Conservation (phyloP, 1,139 yeast species). For the Saccharomyces hybrid region DNA sequence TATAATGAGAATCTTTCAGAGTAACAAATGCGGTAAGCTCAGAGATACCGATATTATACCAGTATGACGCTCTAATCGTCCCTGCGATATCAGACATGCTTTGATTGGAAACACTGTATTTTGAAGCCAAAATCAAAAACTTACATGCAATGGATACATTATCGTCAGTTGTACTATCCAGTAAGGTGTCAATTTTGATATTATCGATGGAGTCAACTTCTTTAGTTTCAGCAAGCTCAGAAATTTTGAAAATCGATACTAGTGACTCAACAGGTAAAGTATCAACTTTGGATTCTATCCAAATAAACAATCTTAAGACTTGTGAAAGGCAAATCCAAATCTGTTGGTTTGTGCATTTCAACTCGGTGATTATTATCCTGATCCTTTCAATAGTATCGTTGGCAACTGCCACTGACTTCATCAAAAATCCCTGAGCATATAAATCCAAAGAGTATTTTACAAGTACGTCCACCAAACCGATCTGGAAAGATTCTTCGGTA, state of each 20-base stretch:
- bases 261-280: constrained; percentile 41
- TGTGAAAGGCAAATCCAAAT: constrained; percentile 50
- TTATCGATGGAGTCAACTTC: constrained; percentile 22
- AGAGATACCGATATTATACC: constrained; percentile 66
- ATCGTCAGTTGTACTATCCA: constrained; percentile 18
- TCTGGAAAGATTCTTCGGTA: constrained; percentile 48
- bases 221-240: constrained; percentile 9
- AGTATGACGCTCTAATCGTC: constrained; percentile 50
- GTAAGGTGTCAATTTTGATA: constrained; percentile 42
- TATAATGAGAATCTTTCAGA: constrained; percentile 29
- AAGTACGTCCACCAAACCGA: constrained; percentile 51
- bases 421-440: constrained; percentile 55
- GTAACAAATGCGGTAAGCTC: constrained; percentile 44
- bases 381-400: constrained; percentile 35
- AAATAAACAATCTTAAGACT: constrained; percentile 39
- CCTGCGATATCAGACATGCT: constrained; percentile 31
- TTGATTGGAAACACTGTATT: constrained; percentile 20
- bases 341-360: constrained; percentile 37
- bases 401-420: constrained; percentile 52
- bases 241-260: constrained; percentile 32
- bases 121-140: constrained; percentile 26
- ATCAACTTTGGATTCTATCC: constrained; percentile 40
- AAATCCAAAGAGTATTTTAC: constrained; percentile 49
- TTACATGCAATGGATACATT: constrained; percentile 24
- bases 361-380: constrained; percentile 13